These are phyloP conservation scores for Ilyonectria mors-panacis DNA, from an alignment of 2,329 filamentous ascomycete species.

Conservation along the genomic window DNA sequence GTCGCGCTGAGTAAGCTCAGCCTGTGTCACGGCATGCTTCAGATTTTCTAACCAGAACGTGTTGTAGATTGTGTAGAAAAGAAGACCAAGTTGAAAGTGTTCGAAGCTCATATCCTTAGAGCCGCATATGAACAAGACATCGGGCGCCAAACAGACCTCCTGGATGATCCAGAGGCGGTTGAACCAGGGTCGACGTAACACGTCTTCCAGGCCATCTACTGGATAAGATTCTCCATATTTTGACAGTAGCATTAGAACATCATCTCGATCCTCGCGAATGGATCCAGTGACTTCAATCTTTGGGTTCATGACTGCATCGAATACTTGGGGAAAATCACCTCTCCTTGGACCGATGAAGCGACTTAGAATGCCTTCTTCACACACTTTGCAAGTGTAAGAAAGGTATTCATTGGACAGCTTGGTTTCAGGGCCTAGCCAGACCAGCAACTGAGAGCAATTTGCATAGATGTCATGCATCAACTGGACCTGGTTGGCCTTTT, in stretches of 20 bases:
- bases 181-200: constrained; percentile 51
- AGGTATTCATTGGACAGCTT: constrained; percentile 42
- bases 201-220: constrained; percentile 44
- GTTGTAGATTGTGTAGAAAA: constrained; percentile 52
- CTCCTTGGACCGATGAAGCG: constrained; percentile 45
- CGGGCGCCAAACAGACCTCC: constrained; percentile 49
- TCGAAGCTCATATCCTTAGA: constrained; percentile 44
- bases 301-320: constrained; percentile 50
- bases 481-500: constrained; percentile 48
- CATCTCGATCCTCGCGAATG: constrained; percentile 46
- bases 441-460: constrained; percentile 38
- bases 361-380: constrained; percentile 39
- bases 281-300: constrained; percentile 34
- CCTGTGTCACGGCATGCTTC: constrained; percentile 19
- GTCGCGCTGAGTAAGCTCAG: constrained; percentile 36
- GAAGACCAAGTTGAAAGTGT: constrained; percentile 40
- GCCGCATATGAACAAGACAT: constrained; percentile 48
- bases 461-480: constrained; percentile 52
- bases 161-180: constrained; percentile 55
- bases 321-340: constrained; percentile 44
- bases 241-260: constrained; percentile 44
- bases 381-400: constrained; percentile 33
- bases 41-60: constrained; percentile 45
- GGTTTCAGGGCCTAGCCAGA: constrained; percentile 49
- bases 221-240: constrained; percentile 45